A percentile compares a stretch with the other conserved stretches of the same genome.
phyloP scores from a whole-genome alignment of 352 stramenopile species.

The Globisporangium paroecandrum region DNA sequence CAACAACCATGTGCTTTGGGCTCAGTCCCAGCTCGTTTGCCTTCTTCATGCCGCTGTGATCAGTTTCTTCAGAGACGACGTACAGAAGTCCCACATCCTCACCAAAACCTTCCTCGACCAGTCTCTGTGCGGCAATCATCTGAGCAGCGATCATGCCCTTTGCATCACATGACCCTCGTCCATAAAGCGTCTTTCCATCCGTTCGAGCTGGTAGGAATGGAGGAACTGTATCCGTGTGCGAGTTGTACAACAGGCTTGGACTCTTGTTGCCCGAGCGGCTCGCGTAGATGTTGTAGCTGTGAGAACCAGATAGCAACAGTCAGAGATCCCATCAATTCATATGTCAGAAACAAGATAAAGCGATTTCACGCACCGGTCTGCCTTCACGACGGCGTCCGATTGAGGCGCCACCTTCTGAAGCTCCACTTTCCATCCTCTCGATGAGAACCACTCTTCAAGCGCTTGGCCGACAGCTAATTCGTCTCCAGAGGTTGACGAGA shows the following conservation, averaged over 20 bases:
- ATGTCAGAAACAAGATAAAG: constrained; percentile 22
- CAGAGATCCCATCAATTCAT: constrained; percentile 17
- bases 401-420: constrained; percentile 71
- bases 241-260: constrained; percentile 77
- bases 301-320: not conserved
- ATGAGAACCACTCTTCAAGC: constrained; percentile 61
- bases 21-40: constrained; percentile 74
- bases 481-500: constrained; percentile 65
- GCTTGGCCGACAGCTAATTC: constrained; percentile 67
- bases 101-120: constrained; percentile 51
- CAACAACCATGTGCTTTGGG: constrained; percentile 74
- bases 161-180: constrained; percentile 79
- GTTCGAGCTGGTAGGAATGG: constrained; percentile 63
- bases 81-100: constrained; percentile 76
- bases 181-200: constrained; percentile 63
- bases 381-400: constrained; percentile 50
- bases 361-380: constrained; percentile 35
- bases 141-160: constrained; percentile 82
- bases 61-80: constrained; percentile 86
- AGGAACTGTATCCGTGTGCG: constrained; percentile 84
- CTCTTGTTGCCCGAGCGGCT: constrained; percentile 50
- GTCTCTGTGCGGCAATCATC: constrained; percentile 72
- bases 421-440: constrained; percentile 68
- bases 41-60: constrained; percentile 88
- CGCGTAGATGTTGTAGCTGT: constrained; percentile 76